phyloP scores from a whole-genome alignment of 2,329 filamentous ascomycete genomes.

The Fusarium haematococcum region DNA sequence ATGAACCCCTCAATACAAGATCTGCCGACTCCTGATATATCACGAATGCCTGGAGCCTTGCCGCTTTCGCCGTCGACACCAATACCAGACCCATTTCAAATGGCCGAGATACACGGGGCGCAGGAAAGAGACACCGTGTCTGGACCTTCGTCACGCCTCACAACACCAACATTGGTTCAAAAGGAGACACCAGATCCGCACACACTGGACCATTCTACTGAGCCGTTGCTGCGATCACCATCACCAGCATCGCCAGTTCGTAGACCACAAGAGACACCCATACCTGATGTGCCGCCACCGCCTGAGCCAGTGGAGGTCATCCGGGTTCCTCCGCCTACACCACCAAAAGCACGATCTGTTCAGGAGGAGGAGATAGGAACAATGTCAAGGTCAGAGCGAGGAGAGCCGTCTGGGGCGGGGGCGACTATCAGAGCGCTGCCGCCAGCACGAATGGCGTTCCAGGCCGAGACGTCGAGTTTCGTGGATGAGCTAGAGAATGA shows the following conservation, averaged over 20 bases:
- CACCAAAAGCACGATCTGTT: conserved; percentile 26
- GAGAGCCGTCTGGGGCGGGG: conserved; percentile 1
- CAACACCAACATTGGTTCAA: background rate
- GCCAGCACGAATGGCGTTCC: conserved; percentile 13
- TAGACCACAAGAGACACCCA: conserved; percentile 13
- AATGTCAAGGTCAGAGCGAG: conserved; percentile 18
- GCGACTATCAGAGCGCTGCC: background rate
- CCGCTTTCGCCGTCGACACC: background rate
- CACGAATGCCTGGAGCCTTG: background rate
- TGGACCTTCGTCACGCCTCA: background rate
- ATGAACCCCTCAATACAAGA: background rate
- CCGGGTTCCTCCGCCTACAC: conserved; percentile 28
- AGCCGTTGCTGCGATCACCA: background rate
- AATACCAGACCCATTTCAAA: background rate
- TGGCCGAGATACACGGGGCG: background rate
- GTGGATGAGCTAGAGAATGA: conserved; percentile 10
- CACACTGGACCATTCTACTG: background rate
- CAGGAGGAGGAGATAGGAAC: background rate
- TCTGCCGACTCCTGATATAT: background rate
- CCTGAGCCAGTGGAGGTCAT: conserved; percentile 26
- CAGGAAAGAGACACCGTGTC: background rate
- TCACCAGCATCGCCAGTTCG: conserved; percentile 23
- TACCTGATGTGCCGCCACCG: conserved; percentile 22
- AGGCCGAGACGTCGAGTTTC: conserved; percentile 12
- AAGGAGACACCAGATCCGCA: background rate